A percentile compares a stretch with the other conserved stretches of the same genome.
Conservation (phyloP, 306 rosid species). For the Trifolium repens region DNA sequence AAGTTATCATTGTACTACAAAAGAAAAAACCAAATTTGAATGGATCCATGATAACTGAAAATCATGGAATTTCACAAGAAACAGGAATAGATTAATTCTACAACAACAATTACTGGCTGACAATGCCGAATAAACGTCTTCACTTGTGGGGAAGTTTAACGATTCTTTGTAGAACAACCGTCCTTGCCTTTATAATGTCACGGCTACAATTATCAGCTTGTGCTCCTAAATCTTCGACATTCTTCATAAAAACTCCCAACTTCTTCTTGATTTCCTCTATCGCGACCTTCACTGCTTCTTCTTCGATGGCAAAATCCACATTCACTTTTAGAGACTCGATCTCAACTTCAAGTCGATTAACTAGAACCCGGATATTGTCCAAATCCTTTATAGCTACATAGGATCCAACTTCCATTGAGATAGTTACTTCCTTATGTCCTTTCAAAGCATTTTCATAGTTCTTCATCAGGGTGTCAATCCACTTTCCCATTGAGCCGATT, state of each 20-base stretch:
- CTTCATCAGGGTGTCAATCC: constrained; percentile 79
- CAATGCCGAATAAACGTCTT: constrained; percentile 12
- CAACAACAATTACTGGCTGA: constrained; percentile 20
- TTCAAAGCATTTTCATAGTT: constrained; percentile 74
- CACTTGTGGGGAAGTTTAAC: constrained; percentile 66
- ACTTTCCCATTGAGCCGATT: constrained; percentile 82
- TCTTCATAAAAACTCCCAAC: constrained; percentile 70
- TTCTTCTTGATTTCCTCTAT: constrained; percentile 80
- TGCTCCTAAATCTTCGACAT: constrained; percentile 76
- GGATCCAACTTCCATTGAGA: constrained; percentile 80
- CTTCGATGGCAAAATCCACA: constrained; percentile 72
- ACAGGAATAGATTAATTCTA: constrained; percentile 14
- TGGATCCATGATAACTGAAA: constrained; percentile 40
- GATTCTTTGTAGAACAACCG: constrained; percentile 86
- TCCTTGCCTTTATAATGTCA: constrained; percentile 80
- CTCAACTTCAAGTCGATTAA: constrained; percentile 65
- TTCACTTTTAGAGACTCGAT: constrained; percentile 56
- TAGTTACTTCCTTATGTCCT: constrained; percentile 67
- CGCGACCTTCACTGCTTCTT: constrained; percentile 68
- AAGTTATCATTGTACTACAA: neutral
- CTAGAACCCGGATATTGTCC: constrained; percentile 72
- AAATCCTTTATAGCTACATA: constrained; percentile 82
- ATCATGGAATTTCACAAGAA: constrained; percentile 43
- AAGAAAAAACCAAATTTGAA: constrained; percentile 18
- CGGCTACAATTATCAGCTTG: constrained; percentile 82